phyloP scores from a whole-genome alignment of 805 yeast species.

The Myxozyma neotropica region DNA sequence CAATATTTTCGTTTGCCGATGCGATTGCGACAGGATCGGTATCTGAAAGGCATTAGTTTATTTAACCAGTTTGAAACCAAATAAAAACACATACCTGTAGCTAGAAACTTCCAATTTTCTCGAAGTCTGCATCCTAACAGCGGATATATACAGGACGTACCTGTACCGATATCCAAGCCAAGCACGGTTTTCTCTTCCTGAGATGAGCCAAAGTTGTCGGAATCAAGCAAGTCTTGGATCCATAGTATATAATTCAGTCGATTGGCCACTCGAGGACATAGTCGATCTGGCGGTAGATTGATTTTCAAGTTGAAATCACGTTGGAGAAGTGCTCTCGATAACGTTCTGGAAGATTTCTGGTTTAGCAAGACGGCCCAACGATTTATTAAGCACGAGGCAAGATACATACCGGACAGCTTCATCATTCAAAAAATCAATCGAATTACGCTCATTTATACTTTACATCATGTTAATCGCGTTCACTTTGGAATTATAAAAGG shows the following conservation, averaged over 20 bases:
- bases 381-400: background rate
- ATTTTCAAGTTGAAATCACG: constrained; percentile 28
- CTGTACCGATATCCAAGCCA: constrained; percentile 47
- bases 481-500: background rate
- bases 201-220: background rate
- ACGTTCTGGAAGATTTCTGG: constrained; percentile 7
- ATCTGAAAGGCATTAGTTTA: constrained; percentile 40
- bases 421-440: constrained; percentile 24
- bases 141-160: constrained; percentile 53
- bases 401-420: constrained; percentile 23
- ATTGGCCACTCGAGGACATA: constrained; percentile 36
- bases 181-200: background rate
- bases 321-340: constrained; percentile 24
- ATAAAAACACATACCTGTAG: constrained; percentile 37
- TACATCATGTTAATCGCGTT: background rate
- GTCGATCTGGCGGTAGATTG: constrained; percentile 16
- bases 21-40: constrained; percentile 44
- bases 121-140: constrained; percentile 43
- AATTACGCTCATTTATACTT: constrained; percentile 6
- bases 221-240: constrained; percentile 36
- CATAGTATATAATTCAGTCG: constrained; percentile 40
- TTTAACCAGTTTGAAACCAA: background rate
- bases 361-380: background rate
- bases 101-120: constrained; percentile 42
- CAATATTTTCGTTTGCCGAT: constrained; percentile 40